Conservation (phyloP, 768 basidiomycete species). For the Rhodocollybia butyracea region DNA sequence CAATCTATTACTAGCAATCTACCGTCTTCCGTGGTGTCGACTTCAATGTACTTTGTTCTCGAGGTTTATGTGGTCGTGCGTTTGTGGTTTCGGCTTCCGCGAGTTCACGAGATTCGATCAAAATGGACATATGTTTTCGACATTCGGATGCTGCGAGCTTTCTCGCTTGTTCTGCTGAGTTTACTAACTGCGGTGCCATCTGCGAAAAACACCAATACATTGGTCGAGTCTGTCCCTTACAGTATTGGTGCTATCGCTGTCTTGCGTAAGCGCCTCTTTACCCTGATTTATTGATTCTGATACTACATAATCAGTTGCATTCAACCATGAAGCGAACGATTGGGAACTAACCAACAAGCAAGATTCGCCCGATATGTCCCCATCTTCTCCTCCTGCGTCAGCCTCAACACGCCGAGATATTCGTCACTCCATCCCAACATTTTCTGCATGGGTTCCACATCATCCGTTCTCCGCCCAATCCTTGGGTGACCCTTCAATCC, state of each 20-base stretch:
- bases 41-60: constrained; percentile 29
- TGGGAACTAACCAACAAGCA: background rate
- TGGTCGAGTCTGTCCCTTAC: constrained; percentile 40
- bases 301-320: constrained; percentile 12
- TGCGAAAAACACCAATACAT: constrained; percentile 27
- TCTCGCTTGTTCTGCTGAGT: constrained; percentile 42
- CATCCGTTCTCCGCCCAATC: constrained; percentile 17
- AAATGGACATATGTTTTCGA: constrained; percentile 22
- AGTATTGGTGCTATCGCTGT: constrained; percentile 38
- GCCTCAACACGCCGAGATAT: background rate
- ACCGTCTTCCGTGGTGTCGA: constrained; percentile 33
- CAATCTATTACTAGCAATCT: constrained; percentile 30
- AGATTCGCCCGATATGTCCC: constrained; percentile 9
- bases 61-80: constrained; percentile 38
- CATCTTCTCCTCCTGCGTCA: constrained; percentile 10
- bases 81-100: constrained; percentile 23
- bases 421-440: constrained; percentile 7
- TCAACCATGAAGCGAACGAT: constrained; percentile 6
- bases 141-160: constrained; percentile 26
- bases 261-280: constrained; percentile 28
- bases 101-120: constrained; percentile 7
- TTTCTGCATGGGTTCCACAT: constrained; percentile 3
- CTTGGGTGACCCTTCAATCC: constrained; percentile 9
- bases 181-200: constrained; percentile 36
- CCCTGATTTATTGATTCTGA: background rate